Conservation (phyloP, 768 basidiomycete genomes). For the Tricholoma matsutake region DNA sequence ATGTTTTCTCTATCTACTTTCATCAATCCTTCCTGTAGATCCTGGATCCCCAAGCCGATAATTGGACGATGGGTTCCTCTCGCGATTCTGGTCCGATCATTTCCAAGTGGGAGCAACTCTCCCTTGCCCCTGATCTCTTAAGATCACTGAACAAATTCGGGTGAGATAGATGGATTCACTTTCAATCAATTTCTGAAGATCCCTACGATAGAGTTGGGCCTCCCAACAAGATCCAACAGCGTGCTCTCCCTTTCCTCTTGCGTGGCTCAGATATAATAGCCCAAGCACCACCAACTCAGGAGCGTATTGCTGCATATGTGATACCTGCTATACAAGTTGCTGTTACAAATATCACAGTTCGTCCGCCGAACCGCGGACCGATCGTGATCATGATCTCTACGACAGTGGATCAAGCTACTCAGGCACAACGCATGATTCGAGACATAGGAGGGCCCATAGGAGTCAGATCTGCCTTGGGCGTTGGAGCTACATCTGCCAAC, state of each 20-base stretch:
- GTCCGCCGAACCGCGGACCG: constrained; percentile 70
- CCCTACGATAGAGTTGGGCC: constrained; percentile 73
- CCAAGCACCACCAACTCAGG: constrained; percentile 97
- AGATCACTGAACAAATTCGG: constrained; percentile 91
- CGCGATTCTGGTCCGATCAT: constrained; percentile 79
- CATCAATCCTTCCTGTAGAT: constrained; percentile 34
- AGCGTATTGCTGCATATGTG: constrained; percentile 95
- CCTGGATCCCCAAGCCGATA: constrained; percentile 53
- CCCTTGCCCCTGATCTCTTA: constrained; percentile 81
- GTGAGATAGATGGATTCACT: constrained; percentile 39
- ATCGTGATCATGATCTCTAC: constrained; percentile 94
- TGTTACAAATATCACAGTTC: constrained; percentile 56
- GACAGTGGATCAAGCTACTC: constrained; percentile 97
- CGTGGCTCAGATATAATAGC: constrained; percentile 96
- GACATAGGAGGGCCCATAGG: constrained; percentile 94
- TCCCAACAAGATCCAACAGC: constrained; percentile 98
- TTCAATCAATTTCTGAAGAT: constrained; percentile 1
- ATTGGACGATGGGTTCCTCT: constrained; percentile 47
- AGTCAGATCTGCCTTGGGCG: constrained; percentile 84
- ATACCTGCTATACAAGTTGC: constrained; percentile 88
- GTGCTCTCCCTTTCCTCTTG: constrained; percentile 92
- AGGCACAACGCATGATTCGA: constrained; percentile 92
- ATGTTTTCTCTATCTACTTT: background rate
- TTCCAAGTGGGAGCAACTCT: constrained; percentile 95
- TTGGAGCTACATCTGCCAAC: constrained; percentile 67